Evolutionary conservation across 164 flowering plant genomes (phyloP).

Genomic region (Chimonanthus salicifolius): DNA sequence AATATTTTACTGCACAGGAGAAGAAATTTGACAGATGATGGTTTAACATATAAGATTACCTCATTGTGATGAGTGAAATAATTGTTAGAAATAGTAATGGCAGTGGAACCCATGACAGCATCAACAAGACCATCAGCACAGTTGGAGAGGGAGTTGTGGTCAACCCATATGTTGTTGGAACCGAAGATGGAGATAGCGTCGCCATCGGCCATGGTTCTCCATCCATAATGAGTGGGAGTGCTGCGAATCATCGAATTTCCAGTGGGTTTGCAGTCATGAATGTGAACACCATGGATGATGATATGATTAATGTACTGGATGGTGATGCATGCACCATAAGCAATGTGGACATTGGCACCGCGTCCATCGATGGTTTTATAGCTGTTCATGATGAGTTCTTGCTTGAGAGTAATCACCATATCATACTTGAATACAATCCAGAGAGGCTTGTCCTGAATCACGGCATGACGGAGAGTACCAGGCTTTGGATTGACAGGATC

Average conservation of each 20-base stretch:
- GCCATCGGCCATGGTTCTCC: conserved; percentile 47
- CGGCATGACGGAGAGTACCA: conserved; percentile 91
- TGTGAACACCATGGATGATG: conserved; percentile 39
- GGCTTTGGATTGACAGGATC: conserved; percentile 87
- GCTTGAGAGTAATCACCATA: conserved; percentile 38
- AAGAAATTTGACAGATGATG: too few species aligned
- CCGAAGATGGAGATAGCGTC: conserved; percentile 88
- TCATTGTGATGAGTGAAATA: conserved; percentile 92
- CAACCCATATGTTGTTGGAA: conserved; percentile 91
- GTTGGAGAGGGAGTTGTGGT: conserved; percentile 80
- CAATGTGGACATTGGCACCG: conserved; percentile 40
- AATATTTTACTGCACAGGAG: too few species aligned
- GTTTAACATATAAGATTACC: conserved; percentile 27
- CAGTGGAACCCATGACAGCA: conserved; percentile 95
- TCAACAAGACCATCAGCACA: conserved; percentile 97
- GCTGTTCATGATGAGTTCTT: conserved; percentile 49
- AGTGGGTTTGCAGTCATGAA: conserved; percentile 44
- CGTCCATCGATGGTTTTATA: conserved; percentile 47
- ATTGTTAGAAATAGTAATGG: conserved; percentile 90
- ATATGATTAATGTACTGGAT: conserved; percentile 36
- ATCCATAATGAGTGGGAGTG: conserved; percentile 41
- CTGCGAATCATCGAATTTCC: conserved; percentile 48
- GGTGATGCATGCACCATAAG: conserved; percentile 42
- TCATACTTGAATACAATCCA: conserved; percentile 45
- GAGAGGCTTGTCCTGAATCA: conserved; percentile 77